Evolutionary conservation across 2,329 filamentous ascomycete genomes (phyloP).

Genomic region (Fusarium secorum): DNA sequence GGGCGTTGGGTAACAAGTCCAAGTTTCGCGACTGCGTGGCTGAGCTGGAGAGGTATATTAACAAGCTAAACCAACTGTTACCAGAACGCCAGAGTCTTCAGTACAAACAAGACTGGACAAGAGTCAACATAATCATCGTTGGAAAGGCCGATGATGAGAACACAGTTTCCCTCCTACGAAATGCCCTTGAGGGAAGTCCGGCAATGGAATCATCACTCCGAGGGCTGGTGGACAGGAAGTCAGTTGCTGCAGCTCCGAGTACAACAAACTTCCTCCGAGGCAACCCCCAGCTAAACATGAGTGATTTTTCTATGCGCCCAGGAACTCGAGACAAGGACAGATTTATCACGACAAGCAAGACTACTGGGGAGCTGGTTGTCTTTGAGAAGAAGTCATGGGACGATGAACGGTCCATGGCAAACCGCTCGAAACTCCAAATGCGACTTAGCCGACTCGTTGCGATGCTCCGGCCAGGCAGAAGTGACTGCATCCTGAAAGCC

Average conservation of each 20-base stretch:
- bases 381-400: background rate
- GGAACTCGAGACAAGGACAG: fast-evolving
- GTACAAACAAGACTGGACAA: background rate
- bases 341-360: background rate
- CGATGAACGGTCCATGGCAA: background rate
- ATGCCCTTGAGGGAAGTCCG: background rate
- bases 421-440: background rate
- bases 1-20: background rate
- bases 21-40: background rate
- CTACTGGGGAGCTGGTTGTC: fast-evolving
- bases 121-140: background rate
- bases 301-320: background rate
- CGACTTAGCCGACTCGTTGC: background rate
- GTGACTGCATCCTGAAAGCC: background rate
- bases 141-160: background rate
- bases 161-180: background rate
- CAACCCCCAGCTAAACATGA: background rate
- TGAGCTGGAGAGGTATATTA: background rate
- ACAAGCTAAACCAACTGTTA: background rate
- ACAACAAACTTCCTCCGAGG: background rate
- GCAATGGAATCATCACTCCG: background rate
- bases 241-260: background rate
- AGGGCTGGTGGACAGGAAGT: background rate
- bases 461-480: background rate
- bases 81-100: background rate